Base-by-base conservation (phyloP, 2,329 filamentous ascomycete genomes). In the Cytospora chrysosperma region DNA sequence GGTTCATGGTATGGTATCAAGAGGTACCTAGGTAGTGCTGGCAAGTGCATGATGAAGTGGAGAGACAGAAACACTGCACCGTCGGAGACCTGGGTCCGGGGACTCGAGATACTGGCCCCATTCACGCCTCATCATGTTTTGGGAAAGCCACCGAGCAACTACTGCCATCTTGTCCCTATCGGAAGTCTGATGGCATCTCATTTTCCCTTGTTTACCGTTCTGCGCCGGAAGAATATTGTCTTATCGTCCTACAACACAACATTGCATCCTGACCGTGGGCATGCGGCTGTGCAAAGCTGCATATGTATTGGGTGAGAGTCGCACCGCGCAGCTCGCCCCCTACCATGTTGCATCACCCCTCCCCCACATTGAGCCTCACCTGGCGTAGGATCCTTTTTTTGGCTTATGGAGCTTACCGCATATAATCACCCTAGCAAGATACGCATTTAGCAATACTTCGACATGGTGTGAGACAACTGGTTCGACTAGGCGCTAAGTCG, bases 241-340 rank as follows among this genome's bases (percentile, higher is more conserved):
- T 47, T 37, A 4, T 43, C 49, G 7, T 28, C 51, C 21, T 8
- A 24, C 21, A 61, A 37, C 19, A 21, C 37, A 32, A 34, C 28
- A 9, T 19, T 55, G 51, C 47, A 55, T 49, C 59, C 15, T 28
- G 28, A 24, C 10, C 2, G 17, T 55, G 51, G 37, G 51, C 28
- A 27, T 55, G 59, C 59, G 59, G 59, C 59, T 56, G 59, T 61
- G 59, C 52, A 61, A 28, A 54, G 58, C 54, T 49, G 9, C 51
- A 55, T 61, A 21, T 13, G 50, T 61, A 21, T 13, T 27, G 28
- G 21, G 51, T 61, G 53, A 3, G 17, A 27, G 50, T 49, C 28
- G 40, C 59, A 61, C 30, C 17, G 28, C 59, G 50, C 51, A 55
- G 27, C 50, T 61, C 34, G 37, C 47, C 40, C 28, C 9, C 34